Conservation (phyloP, 108 stramenopile genomes). For the Skeletonema potamos region DNA sequence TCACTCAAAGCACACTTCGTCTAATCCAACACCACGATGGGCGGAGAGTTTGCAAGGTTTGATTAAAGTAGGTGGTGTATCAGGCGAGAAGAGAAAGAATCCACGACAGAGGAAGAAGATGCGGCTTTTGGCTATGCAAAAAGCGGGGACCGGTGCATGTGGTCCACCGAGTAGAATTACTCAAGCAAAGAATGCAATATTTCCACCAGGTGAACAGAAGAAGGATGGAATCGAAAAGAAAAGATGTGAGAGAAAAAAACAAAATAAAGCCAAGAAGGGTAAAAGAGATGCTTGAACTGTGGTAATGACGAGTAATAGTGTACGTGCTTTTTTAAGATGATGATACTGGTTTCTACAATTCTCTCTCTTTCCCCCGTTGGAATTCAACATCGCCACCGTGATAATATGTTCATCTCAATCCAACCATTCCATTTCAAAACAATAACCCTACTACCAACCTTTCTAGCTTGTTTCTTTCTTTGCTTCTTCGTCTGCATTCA, state of each 20-base stretch:
- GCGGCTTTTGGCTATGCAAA: constrained; percentile 27
- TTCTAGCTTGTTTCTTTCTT: constrained; percentile 6
- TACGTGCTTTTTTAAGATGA: neutral
- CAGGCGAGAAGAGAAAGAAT: constrained; percentile 72
- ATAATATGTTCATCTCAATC: neutral
- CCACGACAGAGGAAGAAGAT: constrained; percentile 70
- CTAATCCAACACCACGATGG: constrained; percentile 24
- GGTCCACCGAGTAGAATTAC: neutral
- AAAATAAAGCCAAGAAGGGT: neutral
- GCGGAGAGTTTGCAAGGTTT: constrained; percentile 54
- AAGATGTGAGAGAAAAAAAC: neutral
- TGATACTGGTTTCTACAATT: too few species aligned
- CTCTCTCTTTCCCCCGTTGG: too few species aligned
- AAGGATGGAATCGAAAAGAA: neutral
- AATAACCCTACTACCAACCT: neutral
- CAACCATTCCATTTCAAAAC: neutral
- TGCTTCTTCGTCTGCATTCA: constrained; percentile 21
- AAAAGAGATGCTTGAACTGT: neutral
- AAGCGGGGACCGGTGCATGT: neutral
- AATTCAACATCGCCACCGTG: neutral
- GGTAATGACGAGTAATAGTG: neutral
- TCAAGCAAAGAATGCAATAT: neutral
- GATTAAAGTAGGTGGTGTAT: constrained; percentile 44
- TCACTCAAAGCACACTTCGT: constrained; percentile 1
- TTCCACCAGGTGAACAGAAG: neutral